Evolutionary conservation across 225 moss, liverwort and hornwort genomes (phyloP), one percentile per base, ranked within the genome.

Genomic region (Physcomitrium patens): DNA sequence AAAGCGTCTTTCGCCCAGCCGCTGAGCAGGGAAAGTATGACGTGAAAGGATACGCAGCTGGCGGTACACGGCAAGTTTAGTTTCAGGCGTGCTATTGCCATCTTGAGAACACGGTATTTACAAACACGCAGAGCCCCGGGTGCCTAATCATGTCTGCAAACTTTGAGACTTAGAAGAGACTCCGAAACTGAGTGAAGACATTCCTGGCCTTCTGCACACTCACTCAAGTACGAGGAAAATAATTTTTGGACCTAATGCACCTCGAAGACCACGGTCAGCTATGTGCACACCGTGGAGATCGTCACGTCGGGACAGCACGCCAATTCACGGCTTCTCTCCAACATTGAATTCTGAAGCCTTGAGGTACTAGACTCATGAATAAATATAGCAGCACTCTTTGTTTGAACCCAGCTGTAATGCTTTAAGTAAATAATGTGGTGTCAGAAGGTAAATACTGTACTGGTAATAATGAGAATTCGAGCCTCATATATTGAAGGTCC

Each of bases 11-110:
- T 55, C 56, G 27, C 44, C 58, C 19, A 48, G 18, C 41, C 62
- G 67, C 63, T 63, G 63, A 71, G 76, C 76, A 83, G 79, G 49
- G 13, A 23, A 3, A 17, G 72, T 62, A 70, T 65, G 52, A 51
- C 16, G 3, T 2, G 67, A 28, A 62, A 63, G 51, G 31, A 37
- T 7, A 37, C 47, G 23, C 47, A 51, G 28, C 72, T 63, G 79
- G 54, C 70, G 2, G 31, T 37, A 37, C 31, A 37, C 70, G 82
- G 69, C 76, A 73, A 65, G 49, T 69, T 60, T 59, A 79, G 20
- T 57, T 63, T 46, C 17, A 24, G 45, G 22, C 14, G 15, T 56
- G 42, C 49, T 15, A 12, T 12, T 49, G 12, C 15, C 14, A 31
- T 31, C 5, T 31, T 31, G n/a, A n/a, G n/a, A n/a, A n/a, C n/a